Conservation (phyloP, 306 rosid genomes). For the Medicago lupulina region DNA sequence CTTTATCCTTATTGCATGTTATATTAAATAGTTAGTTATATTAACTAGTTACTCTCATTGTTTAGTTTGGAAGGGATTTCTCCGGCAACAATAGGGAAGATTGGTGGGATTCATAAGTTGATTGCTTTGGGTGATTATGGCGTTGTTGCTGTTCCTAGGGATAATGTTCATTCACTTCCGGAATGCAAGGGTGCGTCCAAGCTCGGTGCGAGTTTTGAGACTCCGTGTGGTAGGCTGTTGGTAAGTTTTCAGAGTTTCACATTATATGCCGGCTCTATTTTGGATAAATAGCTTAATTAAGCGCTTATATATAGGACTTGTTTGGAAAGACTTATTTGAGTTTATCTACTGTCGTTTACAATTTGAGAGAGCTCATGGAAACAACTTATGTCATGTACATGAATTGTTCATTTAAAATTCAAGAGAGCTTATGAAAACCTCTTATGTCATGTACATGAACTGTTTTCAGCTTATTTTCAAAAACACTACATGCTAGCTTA, state of each 20-base stretch:
- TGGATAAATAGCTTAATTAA: not conserved
- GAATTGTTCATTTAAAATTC: too few species aligned
- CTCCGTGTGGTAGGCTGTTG: constrained; percentile 85
- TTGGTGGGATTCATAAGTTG: constrained; percentile 83
- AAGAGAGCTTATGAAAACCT: too few species aligned
- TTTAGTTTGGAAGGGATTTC: constrained; percentile 80
- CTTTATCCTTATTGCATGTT: too few species aligned
- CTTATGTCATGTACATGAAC: too few species aligned
- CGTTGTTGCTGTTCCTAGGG: constrained; percentile 74
- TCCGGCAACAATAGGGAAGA: constrained; percentile 57
- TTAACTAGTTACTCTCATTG: too few species aligned
- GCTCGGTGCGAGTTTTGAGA: constrained; percentile 83
- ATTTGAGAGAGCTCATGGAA: too few species aligned
- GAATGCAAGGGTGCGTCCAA: constrained; percentile 62
- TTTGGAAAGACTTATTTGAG: too few species aligned
- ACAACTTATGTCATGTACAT: too few species aligned
- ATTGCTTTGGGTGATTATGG: constrained; percentile 68
- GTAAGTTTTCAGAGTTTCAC: constrained; percentile 44
- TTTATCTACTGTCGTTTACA: too few species aligned
- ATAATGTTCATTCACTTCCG: constrained; percentile 79
- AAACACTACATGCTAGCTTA: too few species aligned
- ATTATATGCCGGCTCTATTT: not conserved
- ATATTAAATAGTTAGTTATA: too few species aligned
- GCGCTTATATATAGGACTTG: not conserved
- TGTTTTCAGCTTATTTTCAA: too few species aligned